These are phyloP conservation scores for Fusarium solani-melongenae DNA, from an alignment of 2,329 filamentous ascomycete genomes.

Conservation along the genomic window DNA sequence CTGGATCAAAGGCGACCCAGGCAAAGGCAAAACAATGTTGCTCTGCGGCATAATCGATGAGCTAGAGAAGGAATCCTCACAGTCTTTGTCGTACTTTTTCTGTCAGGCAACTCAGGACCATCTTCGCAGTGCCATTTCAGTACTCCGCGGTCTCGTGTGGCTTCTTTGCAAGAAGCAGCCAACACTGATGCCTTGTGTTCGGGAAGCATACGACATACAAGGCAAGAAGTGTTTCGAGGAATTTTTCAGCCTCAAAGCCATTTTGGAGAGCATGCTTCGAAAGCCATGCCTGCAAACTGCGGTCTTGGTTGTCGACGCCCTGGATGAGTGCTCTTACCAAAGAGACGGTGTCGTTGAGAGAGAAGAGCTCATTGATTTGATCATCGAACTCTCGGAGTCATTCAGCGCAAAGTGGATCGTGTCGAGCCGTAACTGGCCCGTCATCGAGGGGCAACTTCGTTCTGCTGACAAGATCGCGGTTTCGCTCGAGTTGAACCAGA, in stretches of 20 bases:
- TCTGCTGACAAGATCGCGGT: slow-evolving; percentile 49
- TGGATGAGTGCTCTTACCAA: slow-evolving; percentile 55
- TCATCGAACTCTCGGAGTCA: slow-evolving; percentile 4
- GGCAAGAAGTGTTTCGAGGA: slow-evolving; percentile 54
- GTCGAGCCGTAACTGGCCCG: slow-evolving; percentile 52
- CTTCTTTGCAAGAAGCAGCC: slow-evolving; percentile 50
- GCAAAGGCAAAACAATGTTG: slow-evolving; percentile 54
- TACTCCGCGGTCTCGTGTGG: slow-evolving; percentile 58
- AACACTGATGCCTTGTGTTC: slow-evolving; percentile 49
- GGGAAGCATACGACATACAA: slow-evolving; percentile 46
- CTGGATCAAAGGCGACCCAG: slow-evolving; percentile 51
- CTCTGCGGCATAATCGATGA: slow-evolving; percentile 47
- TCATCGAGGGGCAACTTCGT: slow-evolving; percentile 49
- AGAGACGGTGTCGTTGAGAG: not conserved
- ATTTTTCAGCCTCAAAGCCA: slow-evolving; percentile 49
- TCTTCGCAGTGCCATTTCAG: slow-evolving; percentile 53
- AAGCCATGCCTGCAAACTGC: slow-evolving; percentile 15
- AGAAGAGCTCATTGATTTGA: slow-evolving; percentile 46
- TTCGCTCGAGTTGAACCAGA: slow-evolving; percentile 52
- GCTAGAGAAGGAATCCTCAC: not conserved
- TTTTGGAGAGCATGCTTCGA: slow-evolving; percentile 53
- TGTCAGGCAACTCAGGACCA: slow-evolving; percentile 54
- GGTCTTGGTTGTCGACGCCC: slow-evolving; percentile 57
- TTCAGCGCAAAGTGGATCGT: slow-evolving; percentile 53
- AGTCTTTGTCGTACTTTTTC: slow-evolving; percentile 51